A percentile compares a stretch with the other conserved stretches of the same genome.
phyloP scores from a whole-genome alignment of 2,329 filamentous ascomycete genomes.

The Apiospora aurea region DNA sequence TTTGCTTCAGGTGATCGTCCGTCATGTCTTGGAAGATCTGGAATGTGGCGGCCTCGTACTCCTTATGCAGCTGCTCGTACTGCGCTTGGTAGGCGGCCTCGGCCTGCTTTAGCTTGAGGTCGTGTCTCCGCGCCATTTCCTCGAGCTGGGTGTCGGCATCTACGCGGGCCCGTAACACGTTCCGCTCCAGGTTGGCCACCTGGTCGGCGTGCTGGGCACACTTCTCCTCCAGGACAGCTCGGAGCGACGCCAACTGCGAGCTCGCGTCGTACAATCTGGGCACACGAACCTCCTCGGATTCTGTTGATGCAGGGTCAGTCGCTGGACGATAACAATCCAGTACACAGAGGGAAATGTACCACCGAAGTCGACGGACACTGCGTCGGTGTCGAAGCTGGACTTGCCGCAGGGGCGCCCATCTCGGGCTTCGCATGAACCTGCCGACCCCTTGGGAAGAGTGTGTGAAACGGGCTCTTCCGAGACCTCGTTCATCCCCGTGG shows the following conservation, averaged over 20 bases:
- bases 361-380: not conserved
- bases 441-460: not conserved
- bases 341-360: not conserved
- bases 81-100: not conserved
- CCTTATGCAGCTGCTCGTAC: not conserved
- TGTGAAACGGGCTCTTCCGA: too few species aligned
- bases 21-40: not conserved
- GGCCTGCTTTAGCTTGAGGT: not conserved
- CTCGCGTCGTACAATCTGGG: not conserved
- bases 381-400: not conserved
- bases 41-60: not conserved
- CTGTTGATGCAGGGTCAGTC: too few species aligned
- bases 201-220: not conserved
- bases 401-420: not conserved
- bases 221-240: not conserved
- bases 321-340: too few species aligned
- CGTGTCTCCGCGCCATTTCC: not conserved
- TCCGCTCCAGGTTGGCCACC: too few species aligned
- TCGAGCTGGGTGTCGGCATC: too few species aligned
- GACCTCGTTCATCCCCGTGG: not conserved
- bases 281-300: not conserved
- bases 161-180: too few species aligned
- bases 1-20: not conserved
- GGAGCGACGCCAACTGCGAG: not conserved
- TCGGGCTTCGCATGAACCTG: not conserved